A percentile compares a stretch with the other conserved stretches of the same genome.
phyloP scores from a whole-genome alignment of 768 basidiomycete genomes.

The Phaeotremella skinneri region DNA sequence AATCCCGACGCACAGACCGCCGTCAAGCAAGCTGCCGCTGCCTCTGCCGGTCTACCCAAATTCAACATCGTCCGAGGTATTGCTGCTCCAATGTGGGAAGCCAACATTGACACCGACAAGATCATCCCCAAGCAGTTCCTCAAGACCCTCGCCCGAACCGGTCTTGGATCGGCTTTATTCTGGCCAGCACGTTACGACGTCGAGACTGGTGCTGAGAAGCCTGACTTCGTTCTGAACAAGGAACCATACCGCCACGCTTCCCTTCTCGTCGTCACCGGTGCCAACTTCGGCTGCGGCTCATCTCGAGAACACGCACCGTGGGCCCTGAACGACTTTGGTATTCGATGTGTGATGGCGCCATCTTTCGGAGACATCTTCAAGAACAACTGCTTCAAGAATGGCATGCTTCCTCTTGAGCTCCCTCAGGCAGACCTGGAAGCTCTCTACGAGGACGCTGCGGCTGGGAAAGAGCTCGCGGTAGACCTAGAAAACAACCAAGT shows the following conservation, averaged over 20 bases:
- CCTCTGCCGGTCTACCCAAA: conserved; percentile 56
- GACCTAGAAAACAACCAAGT: conserved; percentile 81
- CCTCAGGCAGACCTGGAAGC: conserved; percentile 67
- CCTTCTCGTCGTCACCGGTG: conserved; percentile 78
- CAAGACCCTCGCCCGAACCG: conserved; percentile 86
- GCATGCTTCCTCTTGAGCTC: conserved; percentile 76
- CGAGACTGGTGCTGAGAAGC: conserved; percentile 68
- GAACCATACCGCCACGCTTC: conserved; percentile 70
- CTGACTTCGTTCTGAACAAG: conserved; percentile 80
- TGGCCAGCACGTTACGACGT: conserved; percentile 74
- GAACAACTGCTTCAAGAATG: conserved; percentile 81
- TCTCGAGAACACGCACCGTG: conserved; percentile 87
- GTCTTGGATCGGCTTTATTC: conserved; percentile 78
- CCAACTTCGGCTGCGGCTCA: conserved; percentile 88
- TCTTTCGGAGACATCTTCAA: conserved; percentile 89
- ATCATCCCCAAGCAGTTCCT: conserved; percentile 93
- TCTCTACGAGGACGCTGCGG: conserved; percentile 74
- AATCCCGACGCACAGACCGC: conserved; percentile 30
- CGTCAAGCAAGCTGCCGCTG: conserved; percentile 41
- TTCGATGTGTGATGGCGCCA: conserved; percentile 80
- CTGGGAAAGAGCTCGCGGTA: conserved; percentile 72
- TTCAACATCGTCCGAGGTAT: conserved; percentile 72
- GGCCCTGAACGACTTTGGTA: conserved; percentile 72
- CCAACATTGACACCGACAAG: conserved; percentile 89
- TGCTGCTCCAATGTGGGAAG: conserved; percentile 73